Percentiles rank a stretch among this genome's conserved stretches.
These are phyloP conservation scores for Copromyces sp. DNA, from an alignment of 495 filamentous ascomycete species.

Conservation along the genomic window DNA sequence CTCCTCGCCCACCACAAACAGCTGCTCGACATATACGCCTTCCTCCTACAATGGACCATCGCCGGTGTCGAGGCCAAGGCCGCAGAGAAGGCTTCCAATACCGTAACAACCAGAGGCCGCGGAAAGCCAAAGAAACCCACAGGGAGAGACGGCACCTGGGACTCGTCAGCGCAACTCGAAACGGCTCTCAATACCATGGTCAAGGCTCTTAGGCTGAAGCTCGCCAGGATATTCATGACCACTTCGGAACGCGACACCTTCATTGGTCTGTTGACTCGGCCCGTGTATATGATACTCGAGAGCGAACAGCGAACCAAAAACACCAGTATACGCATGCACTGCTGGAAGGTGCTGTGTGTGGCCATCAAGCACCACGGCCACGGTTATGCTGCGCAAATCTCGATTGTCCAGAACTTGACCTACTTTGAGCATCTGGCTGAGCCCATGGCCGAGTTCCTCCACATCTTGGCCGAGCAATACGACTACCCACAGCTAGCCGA, in stretches of 20 bases:
- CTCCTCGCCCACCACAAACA: constrained; percentile 75
- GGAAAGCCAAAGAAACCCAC: constrained; percentile 63
- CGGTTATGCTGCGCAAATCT: constrained; percentile 92
- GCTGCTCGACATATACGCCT: constrained; percentile 88
- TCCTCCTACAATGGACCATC: constrained; percentile 89
- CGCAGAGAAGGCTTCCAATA: constrained; percentile 71
- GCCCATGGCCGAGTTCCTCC: constrained; percentile 96
- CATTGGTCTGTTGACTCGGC: constrained; percentile 82
- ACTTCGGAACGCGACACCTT: constrained; percentile 97
- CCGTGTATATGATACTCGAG: constrained; percentile 86
- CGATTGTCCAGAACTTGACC: constrained; percentile 90
- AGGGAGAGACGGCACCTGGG: constrained; percentile 69
- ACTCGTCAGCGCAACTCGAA: constrained; percentile 79
- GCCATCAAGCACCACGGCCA: constrained; percentile 98
- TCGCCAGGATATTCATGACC: constrained; percentile 85
- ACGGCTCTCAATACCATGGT: constrained; percentile 87
- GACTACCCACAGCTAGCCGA: constrained; percentile 94
- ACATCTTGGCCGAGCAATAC: constrained; percentile 94
- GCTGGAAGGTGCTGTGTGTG: constrained; percentile 92
- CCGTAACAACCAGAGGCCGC: constrained; percentile 56
- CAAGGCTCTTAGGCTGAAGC: constrained; percentile 87
- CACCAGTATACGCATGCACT: constrained; percentile 86
- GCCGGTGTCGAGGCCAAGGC: constrained; percentile 88
- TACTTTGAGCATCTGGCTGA: constrained; percentile 98
- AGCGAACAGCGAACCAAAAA: constrained; percentile 89